Evolutionary conservation across 75 land plant genomes (phyloP), one percentile per base, ranked within the genome.

Genomic region (Cupressus sempervirens): DNA sequence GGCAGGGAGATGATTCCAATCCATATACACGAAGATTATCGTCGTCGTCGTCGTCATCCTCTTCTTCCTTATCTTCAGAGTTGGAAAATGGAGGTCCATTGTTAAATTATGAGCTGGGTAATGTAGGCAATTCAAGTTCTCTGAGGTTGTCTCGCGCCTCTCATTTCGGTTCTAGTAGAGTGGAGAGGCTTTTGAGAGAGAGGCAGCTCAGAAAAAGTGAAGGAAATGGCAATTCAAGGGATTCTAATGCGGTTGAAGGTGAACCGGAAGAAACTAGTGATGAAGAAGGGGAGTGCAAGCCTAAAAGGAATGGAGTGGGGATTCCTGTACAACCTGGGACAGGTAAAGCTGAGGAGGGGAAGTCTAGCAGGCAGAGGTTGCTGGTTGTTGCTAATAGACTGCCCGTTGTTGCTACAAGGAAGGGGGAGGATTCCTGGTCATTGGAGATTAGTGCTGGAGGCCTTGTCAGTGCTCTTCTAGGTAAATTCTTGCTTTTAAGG

Each of bases 401-500:
- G 41, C 99, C 99, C 10, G 99, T 98, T 2, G 94, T 96, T 36
- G 99, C 99, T 12, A 89, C 92, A 8, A 85, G 99, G 82, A 90
- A 88, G 43, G 97, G 99, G 29, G 95, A 95, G 75, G 94, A 94
- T 45, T 82, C 88, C 12, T 98, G 99, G 99, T 90, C 92, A 12
- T 86, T 98, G 56, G 96, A 98, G 88, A 91, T 98, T 29, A 98
- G 97, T 85, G 99, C 99, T n/a, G 99, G 99, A 14, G 99, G 99
- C 73, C 91, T 98, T 7, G 99, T 98, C 80, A 96, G 92, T 84
- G 99, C 99, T 83, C 96, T 98, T 82, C 89, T 98, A 43, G 99
- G 99, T 97, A 87, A 88, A 84, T 29, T 65, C 38, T 84, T 76
- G 4, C 80, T 75, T 77, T 14, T 29, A 10, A 30, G 32, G 14